Percentiles rank a stretch among this genome's conserved stretches.
phyloP scores from a whole-genome alignment of 2,329 filamentous ascomycete genomes.

The Fusarium palustre region DNA sequence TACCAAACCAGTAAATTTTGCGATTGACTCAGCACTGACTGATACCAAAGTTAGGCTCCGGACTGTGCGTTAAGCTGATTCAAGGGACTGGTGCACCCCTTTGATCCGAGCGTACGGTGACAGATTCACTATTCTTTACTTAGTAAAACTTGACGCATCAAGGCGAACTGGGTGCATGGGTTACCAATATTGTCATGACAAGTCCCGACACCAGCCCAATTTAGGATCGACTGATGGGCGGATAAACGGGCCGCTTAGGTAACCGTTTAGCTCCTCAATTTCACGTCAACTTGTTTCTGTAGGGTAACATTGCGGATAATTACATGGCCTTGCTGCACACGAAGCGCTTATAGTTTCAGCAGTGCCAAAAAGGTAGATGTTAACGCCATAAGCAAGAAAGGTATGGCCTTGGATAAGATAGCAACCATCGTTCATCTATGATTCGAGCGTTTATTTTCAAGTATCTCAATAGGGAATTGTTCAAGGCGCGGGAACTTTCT shows the following conservation, averaged over 20 bases:
- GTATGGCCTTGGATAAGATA: neutral
- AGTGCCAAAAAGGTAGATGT: neutral
- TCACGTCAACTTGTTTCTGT: neutral
- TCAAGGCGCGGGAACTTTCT: neutral
- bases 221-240: neutral
- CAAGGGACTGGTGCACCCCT: neutral
- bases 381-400: neutral
- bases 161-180: neutral
- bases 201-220: neutral
- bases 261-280: neutral
- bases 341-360: slow-evolving; percentile 18
- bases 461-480: too few species aligned
- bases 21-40: neutral
- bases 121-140: neutral
- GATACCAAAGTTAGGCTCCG: neutral
- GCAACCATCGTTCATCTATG: neutral
- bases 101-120: slow-evolving; percentile 2
- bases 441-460: neutral
- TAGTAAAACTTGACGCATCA: neutral
- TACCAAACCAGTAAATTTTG: slow-evolving; percentile 10
- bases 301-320: neutral
- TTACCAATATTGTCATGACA: neutral
- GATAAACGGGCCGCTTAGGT: neutral
- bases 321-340: slow-evolving; percentile 1
- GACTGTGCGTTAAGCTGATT: neutral